Base-by-base conservation (phyloP, 495 filamentous ascomycete genomes). In the Aspergillus baeticus region DNA sequence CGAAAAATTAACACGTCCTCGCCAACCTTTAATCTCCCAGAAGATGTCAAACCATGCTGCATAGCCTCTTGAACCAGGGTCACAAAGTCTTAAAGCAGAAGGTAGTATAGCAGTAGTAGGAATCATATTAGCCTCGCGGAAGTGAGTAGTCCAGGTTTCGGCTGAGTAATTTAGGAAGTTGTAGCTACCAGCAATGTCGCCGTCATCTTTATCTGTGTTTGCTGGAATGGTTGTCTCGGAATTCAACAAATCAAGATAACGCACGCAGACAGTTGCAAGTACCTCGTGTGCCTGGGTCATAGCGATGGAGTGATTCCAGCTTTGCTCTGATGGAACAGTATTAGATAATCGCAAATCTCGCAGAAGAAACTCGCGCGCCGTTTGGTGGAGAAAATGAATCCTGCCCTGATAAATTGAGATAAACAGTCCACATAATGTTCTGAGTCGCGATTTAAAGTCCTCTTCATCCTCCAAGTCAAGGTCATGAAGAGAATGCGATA, bases 351-450 rank as follows among this genome's bases (percentile, higher is more conserved):
- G 21, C 5, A 31, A 38, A 10, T 58, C 10, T 21, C 15, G 10
- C 55, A 72, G 54, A 13, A 75, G 55, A 46, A 74, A 76, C 49
- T 76, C 70, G 36, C 62, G 70, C 3, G 70, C 73, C 6, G 70
- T 77, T 49, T 75, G 73, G 51, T 76, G 74, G 41, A 77, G 55
- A 10, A 77, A 56, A 50, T 74, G 74, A 33, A 77, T 41, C 55
- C 51, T 63, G 6, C 54, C 60, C 21, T 74, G 50, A 10, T 63
- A 41, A 11, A 75, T 63, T 20, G 63, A 64, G 17, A 77, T 51
- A 46, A 76, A 73, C 14, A 76, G 62, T 10, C 74, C 75, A 58
- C 74, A 78, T 10, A 57, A 35, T 7, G 65, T 62, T 65, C 70
- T 54, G 0, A 78, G 33, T 22, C 55, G 54, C 6, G 46, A 20